Evolutionary conservation across 805 yeast species (phyloP).

Genomic region (Candida sanyiensis): DNA sequence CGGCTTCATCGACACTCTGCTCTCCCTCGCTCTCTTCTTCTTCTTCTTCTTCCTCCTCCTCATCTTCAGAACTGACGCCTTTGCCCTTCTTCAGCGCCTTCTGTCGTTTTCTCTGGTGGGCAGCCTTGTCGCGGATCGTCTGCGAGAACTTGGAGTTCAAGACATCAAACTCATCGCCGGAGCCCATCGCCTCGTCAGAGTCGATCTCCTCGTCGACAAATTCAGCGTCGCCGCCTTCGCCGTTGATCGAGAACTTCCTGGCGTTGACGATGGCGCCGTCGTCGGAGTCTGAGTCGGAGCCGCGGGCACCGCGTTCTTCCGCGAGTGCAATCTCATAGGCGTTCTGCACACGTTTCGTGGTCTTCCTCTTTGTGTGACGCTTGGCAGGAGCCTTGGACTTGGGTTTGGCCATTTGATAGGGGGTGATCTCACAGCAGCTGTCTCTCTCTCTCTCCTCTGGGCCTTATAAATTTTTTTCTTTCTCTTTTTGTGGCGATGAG

Average conservation of each 20-base stretch:
- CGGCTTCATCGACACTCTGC: constrained; percentile 68
- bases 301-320: constrained; percentile 17
- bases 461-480: too few species aligned
- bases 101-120: constrained; percentile 28
- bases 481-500: not conserved
- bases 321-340: constrained; percentile 44
- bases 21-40: constrained; percentile 38
- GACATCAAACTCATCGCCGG: constrained; percentile 66
- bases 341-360: constrained; percentile 38
- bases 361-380: constrained; percentile 16
- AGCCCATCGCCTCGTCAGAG: constrained; percentile 85
- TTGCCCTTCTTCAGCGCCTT: constrained; percentile 19
- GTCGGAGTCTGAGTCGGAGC: constrained; percentile 27
- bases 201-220: constrained; percentile 65
- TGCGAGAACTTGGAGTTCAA: constrained; percentile 64
- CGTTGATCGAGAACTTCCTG: constrained; percentile 23
- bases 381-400: constrained; percentile 12
- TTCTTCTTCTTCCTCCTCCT: constrained; percentile 28
- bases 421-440: not conserved
- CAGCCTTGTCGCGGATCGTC: constrained; percentile 52
- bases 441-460: not conserved
- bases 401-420: not conserved
- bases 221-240: constrained; percentile 27
- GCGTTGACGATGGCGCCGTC: constrained; percentile 36
- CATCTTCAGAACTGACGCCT: constrained; percentile 36